Base-by-base conservation (phyloP, 2,329 filamentous ascomycete genomes). In the Penicillium sp. region DNA sequence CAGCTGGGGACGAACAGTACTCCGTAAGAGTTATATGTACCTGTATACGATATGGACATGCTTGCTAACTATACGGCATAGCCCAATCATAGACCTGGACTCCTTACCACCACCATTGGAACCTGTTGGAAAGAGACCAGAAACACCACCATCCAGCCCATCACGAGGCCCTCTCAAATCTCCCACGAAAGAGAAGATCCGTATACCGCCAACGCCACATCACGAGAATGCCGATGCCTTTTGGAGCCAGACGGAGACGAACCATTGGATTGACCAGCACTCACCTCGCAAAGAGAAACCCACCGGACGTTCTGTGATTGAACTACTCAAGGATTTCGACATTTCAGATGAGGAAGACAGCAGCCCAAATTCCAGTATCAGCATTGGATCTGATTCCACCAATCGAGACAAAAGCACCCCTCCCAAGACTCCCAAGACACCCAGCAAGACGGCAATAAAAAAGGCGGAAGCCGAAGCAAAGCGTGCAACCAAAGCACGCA, bases 201-300 rank as follows among this genome's bases (percentile, higher is more conserved):
- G 65, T 0, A 75, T 80, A 38, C 78, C 77, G 6, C 73, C 73
- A 6, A 76, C 77, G 5, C 78, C 77, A 1, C 69, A 77, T 47
- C 68, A 75, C 42, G 73, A 76, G 29, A 78, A 72, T 52, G 68
- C 75, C 24, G 79, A 81, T 56, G 75, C 71, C 1, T 81, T 81
- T 59, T 81, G 79, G 79, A 75, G 71, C 50, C 73, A 75, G 51
- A 72, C 76, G 25, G 61, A 71, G 20, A 73, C 78, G 49, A 79
- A 79, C 55, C 69, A 75, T 28, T 81, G 79, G 78, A 75, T 78
- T 49, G 78, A 81, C 39, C 69, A 75, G 32, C 73, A 78, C 59
- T 80, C 78, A 0, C 78, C 79, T 0, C 72, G 67, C 32, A 81
- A 80, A 57, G 46, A 60, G 23, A 58, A 57, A 27, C 46, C 50